These are phyloP conservation scores for Metschnikowia continentalis DNA, from an alignment of 805 yeast genomes.

Conservation along the genomic window DNA sequence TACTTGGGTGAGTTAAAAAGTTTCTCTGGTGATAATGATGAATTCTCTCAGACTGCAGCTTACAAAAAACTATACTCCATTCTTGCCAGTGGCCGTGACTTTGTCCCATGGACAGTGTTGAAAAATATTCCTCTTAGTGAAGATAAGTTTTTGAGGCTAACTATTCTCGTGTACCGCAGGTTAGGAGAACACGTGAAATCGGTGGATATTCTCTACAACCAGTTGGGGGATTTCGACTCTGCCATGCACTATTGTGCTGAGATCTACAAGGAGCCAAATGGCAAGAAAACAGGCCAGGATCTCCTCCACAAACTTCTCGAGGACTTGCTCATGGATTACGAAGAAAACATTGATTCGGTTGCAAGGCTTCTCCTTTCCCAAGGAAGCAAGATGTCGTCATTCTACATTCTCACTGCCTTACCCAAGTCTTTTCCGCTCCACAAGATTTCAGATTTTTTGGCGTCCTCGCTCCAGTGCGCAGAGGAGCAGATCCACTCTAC, in stretches of 20 bases:
- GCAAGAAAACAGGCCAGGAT: slow-evolving; percentile 36
- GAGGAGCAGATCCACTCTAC: slow-evolving; percentile 38
- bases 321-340: slow-evolving; percentile 39
- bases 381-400: slow-evolving; percentile 46
- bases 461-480: slow-evolving; percentile 39
- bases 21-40: slow-evolving; percentile 6
- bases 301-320: slow-evolving; percentile 50
- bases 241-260: slow-evolving; percentile 60
- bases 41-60: slow-evolving; percentile 12
- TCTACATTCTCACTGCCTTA: slow-evolving; percentile 43
- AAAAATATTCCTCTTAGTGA: slow-evolving; percentile 31
- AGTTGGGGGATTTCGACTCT: slow-evolving; percentile 50
- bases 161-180: slow-evolving; percentile 55
- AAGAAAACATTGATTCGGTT: slow-evolving; percentile 34
- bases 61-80: slow-evolving; percentile 33
- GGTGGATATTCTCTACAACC: slow-evolving; percentile 55
- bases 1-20: slow-evolving; percentile 27
- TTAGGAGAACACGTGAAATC: slow-evolving; percentile 61
- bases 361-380: slow-evolving; percentile 39
- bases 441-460: slow-evolving; percentile 42
- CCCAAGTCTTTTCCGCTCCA: slow-evolving; percentile 49
- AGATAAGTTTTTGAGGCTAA: slow-evolving; percentile 38
- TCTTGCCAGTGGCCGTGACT: slow-evolving; percentile 28
- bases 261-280: slow-evolving; percentile 34
- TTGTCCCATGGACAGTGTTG: slow-evolving; percentile 36